Base-by-base conservation (phyloP, 371 early-diverging fungal genomes). In the Mortierella sp. region DNA sequence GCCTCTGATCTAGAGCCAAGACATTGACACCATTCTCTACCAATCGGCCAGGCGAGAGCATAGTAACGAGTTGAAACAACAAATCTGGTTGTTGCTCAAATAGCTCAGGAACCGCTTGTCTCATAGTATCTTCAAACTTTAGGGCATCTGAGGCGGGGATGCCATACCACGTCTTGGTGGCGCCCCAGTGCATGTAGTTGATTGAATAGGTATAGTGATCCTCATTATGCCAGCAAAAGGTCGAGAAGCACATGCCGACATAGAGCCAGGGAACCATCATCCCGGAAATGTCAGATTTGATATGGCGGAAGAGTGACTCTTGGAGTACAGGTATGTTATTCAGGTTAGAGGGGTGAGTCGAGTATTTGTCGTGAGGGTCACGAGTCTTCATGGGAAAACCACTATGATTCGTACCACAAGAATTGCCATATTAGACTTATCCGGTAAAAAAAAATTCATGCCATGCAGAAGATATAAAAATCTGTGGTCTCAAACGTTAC, bases 151-250 rank as follows among this genome's bases (percentile, higher is more conserved):
- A 84, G 2, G 94, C 94, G 12, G 99, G 98, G n/a, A 98, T 91
- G 22, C 96, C 96, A 74, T 98, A 98, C 98, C 98, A 98, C 0
- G 98, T 98, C 84, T 98, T 98, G 24, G 97, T 94, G 67, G 96
- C 98, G 11, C 98, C 98, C 92, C 92, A 94, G 73, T 98, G 98
- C 89, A 94, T 91, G 85, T 98, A 98, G 84, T 98, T 98, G 86
- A 97, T 92, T 14, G 96, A 96, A 72, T 97, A 97, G 4, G 96
- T 96, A 84, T 94, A 96, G 79, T 98, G 97, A 78, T 98, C 98
- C 84, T 98, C 99, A 47, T 94, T 95, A 78, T 98, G 98, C 99
- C 99, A 98, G 84, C 98, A 97, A 75, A 98, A 98, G 2, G 98
- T 96, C 40, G 96, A 94, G 72, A 98, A 97, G 68, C 92, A 92